Conservation (phyloP, 2,329 filamentous ascomycete species). For the Ceratocystis diversiconidia region DNA sequence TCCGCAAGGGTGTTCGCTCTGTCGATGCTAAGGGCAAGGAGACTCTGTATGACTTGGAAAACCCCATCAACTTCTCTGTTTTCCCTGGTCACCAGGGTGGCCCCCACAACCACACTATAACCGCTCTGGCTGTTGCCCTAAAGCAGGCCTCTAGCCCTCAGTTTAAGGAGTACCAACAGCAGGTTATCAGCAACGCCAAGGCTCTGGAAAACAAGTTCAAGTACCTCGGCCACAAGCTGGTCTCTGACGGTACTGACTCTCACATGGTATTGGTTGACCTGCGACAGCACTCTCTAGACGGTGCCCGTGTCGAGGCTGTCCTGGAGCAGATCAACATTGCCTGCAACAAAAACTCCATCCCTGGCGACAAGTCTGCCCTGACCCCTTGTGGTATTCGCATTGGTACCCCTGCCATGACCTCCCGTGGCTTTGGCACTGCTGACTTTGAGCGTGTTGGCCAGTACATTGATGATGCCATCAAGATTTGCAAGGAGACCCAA, state of each 20-base stretch:
- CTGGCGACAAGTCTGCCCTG: constrained; percentile 91
- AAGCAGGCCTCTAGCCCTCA: constrained; percentile 85
- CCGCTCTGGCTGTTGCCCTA: constrained; percentile 82
- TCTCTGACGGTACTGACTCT: constrained; percentile 90
- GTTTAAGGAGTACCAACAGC: constrained; percentile 86
- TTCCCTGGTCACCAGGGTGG: constrained; percentile 98
- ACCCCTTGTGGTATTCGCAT: constrained; percentile 92
- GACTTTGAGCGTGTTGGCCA: constrained; percentile 82
- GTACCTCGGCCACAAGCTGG: constrained; percentile 81
- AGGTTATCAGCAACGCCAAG: constrained; percentile 88
- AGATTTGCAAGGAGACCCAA: constrained; percentile 82
- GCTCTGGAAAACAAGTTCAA: constrained; percentile 73
- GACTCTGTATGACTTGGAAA: constrained; percentile 82
- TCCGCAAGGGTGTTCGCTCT: constrained; percentile 88
- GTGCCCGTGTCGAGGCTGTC: constrained; percentile 87
- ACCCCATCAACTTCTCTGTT: constrained; percentile 95
- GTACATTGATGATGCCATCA: constrained; percentile 83
- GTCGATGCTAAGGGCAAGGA: constrained; percentile 86
- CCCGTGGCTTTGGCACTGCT: constrained; percentile 77
- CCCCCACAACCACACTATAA: constrained; percentile 99
- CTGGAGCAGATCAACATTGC: constrained; percentile 98
- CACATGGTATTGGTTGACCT: constrained; percentile 95
- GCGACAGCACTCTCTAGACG: constrained; percentile 73
- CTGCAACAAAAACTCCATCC: constrained; percentile 98
- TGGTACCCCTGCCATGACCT: constrained; percentile 94